These are phyloP conservation scores for Camillea tinctor DNA, from an alignment of 2,329 filamentous ascomycete species.

Conservation along the genomic window DNA sequence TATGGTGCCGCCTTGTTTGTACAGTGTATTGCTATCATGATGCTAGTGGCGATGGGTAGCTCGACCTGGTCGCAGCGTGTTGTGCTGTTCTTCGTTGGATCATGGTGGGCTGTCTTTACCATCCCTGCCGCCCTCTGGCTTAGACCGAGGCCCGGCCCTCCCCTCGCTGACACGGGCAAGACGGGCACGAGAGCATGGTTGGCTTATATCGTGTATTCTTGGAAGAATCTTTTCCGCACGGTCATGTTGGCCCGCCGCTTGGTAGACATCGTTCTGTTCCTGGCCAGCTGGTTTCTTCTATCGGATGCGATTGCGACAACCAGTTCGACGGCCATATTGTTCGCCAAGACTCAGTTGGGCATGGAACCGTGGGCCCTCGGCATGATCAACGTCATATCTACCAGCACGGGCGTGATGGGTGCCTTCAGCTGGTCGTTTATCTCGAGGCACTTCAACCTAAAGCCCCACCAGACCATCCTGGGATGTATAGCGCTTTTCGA, in stretches of 20 bases:
- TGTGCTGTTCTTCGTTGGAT: conserved; percentile 80
- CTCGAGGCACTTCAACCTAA: conserved; percentile 66
- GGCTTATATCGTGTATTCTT: conserved; percentile 77
- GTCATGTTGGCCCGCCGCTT: conserved; percentile 70
- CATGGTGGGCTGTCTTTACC: conserved; percentile 93
- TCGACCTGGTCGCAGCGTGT: conserved; percentile 83
- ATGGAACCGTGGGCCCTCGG: conserved; percentile 89
- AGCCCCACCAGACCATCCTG: conserved; percentile 84
- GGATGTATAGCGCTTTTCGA: conserved; percentile 91
- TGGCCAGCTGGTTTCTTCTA: conserved; percentile 90
- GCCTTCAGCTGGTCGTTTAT: conserved; percentile 88
- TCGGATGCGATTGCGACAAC: conserved; percentile 94
- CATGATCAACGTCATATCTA: conserved; percentile 91
- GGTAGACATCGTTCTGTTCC: conserved; percentile 72
- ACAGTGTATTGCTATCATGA: conserved; percentile 75
- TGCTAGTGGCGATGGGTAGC: conserved; percentile 71
- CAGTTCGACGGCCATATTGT: conserved; percentile 89
- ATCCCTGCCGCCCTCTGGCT: conserved; percentile 87
- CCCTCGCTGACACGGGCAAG: conserved; percentile 52
- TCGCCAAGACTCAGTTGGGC: conserved; percentile 87
- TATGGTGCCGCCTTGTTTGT: conserved; percentile 85
- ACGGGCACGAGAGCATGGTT: conserved; percentile 52
- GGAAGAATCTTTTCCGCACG: conserved; percentile 82
- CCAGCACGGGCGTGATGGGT: conserved; percentile 77
- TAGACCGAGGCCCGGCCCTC: conserved; percentile 83